A percentile compares a stretch with the other conserved stretches of the same genome.
Conservation (phyloP, 2,329 filamentous ascomycete species). For the Massarina eburnea region DNA sequence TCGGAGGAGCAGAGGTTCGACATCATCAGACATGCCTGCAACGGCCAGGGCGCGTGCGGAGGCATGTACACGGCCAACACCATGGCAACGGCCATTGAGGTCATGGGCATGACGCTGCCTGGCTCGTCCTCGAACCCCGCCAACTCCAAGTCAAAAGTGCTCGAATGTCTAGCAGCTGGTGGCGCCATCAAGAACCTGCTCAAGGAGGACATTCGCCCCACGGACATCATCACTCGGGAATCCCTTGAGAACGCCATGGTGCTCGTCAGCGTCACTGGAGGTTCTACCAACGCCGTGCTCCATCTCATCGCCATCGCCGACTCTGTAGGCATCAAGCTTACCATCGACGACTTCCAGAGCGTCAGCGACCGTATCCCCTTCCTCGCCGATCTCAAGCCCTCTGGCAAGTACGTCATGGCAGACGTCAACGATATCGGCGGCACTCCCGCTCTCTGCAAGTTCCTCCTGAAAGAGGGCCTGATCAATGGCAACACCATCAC, state of each 20-base stretch:
- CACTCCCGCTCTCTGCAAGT: slow-evolving; percentile 53
- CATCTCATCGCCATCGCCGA: slow-evolving; percentile 56
- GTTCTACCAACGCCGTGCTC: slow-evolving; percentile 54
- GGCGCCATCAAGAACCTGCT: slow-evolving; percentile 54
- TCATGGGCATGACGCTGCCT: slow-evolving; percentile 54
- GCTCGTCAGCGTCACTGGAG: slow-evolving; percentile 53
- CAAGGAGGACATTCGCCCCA: slow-evolving; percentile 53
- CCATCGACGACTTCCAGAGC: slow-evolving; percentile 54
- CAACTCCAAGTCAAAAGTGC: slow-evolving; percentile 52
- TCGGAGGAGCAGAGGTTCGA: slow-evolving; percentile 89
- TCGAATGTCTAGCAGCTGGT: slow-evolving; percentile 53
- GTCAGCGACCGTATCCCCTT: slow-evolving; percentile 54
- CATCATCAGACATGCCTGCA: slow-evolving; percentile 90
- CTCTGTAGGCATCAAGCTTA: slow-evolving; percentile 53
- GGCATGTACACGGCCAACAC: slow-evolving; percentile 68
- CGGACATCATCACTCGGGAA: slow-evolving; percentile 52
- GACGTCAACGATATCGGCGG: slow-evolving; percentile 61
- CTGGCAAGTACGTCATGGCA: slow-evolving; percentile 58
- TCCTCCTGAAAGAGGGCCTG: slow-evolving; percentile 52
- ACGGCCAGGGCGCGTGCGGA: slow-evolving; percentile 79
- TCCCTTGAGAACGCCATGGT: slow-evolving; percentile 57
- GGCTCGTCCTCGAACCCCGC: slow-evolving; percentile 56
- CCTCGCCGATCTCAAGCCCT: slow-evolving; percentile 55
- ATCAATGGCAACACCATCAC: slow-evolving; percentile 53
- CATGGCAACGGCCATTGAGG: slow-evolving; percentile 54